phyloP scores from a whole-genome alignment of 1,284 basidiomycete species.

The Ganoderma multipileum region DNA sequence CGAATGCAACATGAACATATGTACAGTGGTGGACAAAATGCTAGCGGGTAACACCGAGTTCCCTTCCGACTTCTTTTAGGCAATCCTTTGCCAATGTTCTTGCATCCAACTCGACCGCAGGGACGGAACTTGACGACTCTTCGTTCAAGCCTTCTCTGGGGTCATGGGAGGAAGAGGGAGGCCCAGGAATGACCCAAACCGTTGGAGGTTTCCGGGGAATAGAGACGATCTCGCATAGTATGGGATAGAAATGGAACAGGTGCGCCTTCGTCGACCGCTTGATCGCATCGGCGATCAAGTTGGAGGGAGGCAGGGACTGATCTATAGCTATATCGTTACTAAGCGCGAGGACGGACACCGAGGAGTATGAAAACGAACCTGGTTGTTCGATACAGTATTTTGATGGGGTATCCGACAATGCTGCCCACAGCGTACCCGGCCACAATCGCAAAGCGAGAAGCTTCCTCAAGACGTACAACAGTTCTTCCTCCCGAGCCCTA shows the following conservation, averaged over 20 bases:
- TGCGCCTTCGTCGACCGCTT: slow-evolving; percentile 79
- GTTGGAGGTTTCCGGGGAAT: slow-evolving; percentile 68
- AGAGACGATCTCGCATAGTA: slow-evolving; percentile 81
- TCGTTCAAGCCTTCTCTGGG: slow-evolving; percentile 12
- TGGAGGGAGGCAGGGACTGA: slow-evolving; percentile 50
- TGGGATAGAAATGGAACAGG: slow-evolving; percentile 84
- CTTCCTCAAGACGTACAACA: slow-evolving; percentile 84
- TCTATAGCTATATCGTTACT: slow-evolving; percentile 47
- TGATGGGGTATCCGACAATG: slow-evolving; percentile 69
- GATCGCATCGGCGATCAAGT: slow-evolving; percentile 69
- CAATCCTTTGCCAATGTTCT: slow-evolving; percentile 72
- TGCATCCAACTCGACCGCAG: slow-evolving; percentile 65
- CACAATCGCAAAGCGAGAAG: slow-evolving; percentile 74
- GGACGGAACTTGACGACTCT: slow-evolving; percentile 39
- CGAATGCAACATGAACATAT: neutral
- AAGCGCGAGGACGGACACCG: slow-evolving; percentile 7
- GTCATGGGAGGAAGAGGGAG: slow-evolving; percentile 17
- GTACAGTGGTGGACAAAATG: neutral
- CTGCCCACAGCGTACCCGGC: slow-evolving; percentile 79
- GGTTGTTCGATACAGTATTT: slow-evolving; percentile 59
- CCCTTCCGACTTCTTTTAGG: slow-evolving; percentile 74
- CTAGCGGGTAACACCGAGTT: slow-evolving; percentile 58
- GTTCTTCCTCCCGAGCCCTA: slow-evolving; percentile 88
- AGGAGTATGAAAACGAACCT: slow-evolving; percentile 44
- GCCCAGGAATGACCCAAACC: slow-evolving; percentile 58